A percentile compares a stretch with the other conserved stretches of the same genome.
Conservation (phyloP, 306 rosid species). For the Lotus japonicus region DNA sequence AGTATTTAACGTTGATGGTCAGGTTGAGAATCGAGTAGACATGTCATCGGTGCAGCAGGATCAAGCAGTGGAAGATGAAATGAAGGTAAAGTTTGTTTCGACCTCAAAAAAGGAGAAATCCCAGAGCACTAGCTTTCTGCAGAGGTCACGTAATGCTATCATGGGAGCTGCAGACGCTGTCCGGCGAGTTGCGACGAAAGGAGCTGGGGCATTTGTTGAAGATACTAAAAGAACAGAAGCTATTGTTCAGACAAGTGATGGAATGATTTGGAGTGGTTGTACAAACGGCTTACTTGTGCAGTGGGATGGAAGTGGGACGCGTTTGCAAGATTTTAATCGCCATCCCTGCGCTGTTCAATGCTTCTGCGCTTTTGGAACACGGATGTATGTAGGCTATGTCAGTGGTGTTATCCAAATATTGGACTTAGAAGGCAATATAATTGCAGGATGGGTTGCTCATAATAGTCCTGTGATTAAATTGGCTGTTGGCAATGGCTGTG, state of each 20-base stretch:
- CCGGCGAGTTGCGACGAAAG: slow-evolving; percentile 89
- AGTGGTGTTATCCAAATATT: slow-evolving; percentile 80
- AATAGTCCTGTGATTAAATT: slow-evolving; percentile 79
- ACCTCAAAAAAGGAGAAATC: slow-evolving; percentile 83
- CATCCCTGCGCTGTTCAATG: slow-evolving; percentile 77
- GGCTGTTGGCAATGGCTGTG: slow-evolving; percentile 57
- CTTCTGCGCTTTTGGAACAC: slow-evolving; percentile 73
- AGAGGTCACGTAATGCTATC: slow-evolving; percentile 84
- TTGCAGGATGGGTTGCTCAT: slow-evolving; percentile 91
- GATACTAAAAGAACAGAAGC: slow-evolving; percentile 82
- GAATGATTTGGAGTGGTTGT: slow-evolving; percentile 95
- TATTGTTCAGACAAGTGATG: slow-evolving; percentile 62
- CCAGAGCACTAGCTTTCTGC: slow-evolving; percentile 65
- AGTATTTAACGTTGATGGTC: slow-evolving; percentile 91
- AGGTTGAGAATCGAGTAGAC: slow-evolving; percentile 79
- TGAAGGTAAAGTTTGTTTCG: slow-evolving; percentile 72
- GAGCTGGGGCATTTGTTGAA: slow-evolving; percentile 90
- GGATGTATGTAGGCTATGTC: slow-evolving; percentile 72
- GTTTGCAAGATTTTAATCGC: slow-evolving; percentile 70
- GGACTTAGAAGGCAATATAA: slow-evolving; percentile 82
- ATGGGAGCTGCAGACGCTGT: slow-evolving; percentile 99
- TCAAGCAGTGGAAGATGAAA: slow-evolving; percentile 77
- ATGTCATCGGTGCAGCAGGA: slow-evolving; percentile 70
- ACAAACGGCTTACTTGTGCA: slow-evolving; percentile 85
- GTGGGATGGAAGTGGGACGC: slow-evolving; percentile 90